phyloP scores from a whole-genome alignment of 1,284 basidiomycete species.

The Leccinum subrobustum region DNA sequence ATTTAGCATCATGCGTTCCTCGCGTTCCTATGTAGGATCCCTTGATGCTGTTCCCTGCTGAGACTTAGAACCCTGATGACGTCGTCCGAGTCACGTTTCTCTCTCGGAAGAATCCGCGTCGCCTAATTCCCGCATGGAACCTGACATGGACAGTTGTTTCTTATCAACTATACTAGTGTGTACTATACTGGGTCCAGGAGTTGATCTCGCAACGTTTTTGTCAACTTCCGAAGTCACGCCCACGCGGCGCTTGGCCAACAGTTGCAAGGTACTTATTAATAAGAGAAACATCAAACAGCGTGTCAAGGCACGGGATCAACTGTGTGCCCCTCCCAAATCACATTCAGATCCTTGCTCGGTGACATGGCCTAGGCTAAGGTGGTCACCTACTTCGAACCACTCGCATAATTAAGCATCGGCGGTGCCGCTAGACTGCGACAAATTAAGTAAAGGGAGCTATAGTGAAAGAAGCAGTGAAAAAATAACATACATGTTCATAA shows the following conservation, averaged over 20 bases:
- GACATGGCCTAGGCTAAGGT: not conserved
- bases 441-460: not conserved
- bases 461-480: not conserved
- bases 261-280: not conserved
- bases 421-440: not conserved
- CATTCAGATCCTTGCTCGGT: not conserved
- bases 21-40: not conserved
- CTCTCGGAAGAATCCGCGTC: slow-evolving; percentile 68
- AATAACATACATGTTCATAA: not conserved
- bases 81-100: slow-evolving; percentile 57
- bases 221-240: not conserved
- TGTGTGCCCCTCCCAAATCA: not conserved
- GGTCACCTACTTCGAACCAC: not conserved
- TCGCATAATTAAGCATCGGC: not conserved
- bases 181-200: not conserved
- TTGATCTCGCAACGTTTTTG: not conserved
- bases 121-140: slow-evolving; percentile 74
- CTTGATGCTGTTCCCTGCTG: slow-evolving; percentile 39
- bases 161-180: not conserved
- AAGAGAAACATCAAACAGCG: not conserved
- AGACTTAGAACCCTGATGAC: slow-evolving; percentile 69
- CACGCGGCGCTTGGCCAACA: not conserved
- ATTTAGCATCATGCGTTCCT: slow-evolving; percentile 47
- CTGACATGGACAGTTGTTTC: slow-evolving; percentile 44
- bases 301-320: not conserved